These are phyloP conservation scores for Candida nemodendra DNA, from an alignment of 805 yeast species.

Conservation along the genomic window DNA sequence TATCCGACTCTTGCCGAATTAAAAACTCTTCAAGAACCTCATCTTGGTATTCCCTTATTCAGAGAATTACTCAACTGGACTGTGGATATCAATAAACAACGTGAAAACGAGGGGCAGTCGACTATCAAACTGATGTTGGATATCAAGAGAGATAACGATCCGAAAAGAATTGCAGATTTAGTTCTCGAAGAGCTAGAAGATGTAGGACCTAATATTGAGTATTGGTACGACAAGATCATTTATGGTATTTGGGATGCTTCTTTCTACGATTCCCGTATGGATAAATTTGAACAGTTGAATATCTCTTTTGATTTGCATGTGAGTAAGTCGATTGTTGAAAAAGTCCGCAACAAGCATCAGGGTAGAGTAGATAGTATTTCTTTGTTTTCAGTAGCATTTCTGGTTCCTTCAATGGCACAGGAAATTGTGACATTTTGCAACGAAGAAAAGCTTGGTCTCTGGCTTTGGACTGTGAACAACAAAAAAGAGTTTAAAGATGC, in stretches of 20 bases:
- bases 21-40: slow-evolving; percentile 32
- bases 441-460: slow-evolving; percentile 25
- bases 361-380: slow-evolving; percentile 26
- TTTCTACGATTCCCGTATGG: slow-evolving; percentile 29
- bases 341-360: slow-evolving; percentile 16
- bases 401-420: slow-evolving; percentile 18
- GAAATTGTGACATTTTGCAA: slow-evolving; percentile 17
- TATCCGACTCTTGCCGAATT: slow-evolving; percentile 28
- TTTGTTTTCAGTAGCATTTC: slow-evolving; percentile 21
- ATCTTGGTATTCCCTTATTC: slow-evolving; percentile 33
- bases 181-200: slow-evolving; percentile 25
- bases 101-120: neutral
- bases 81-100: slow-evolving; percentile 42
- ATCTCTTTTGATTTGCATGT: slow-evolving; percentile 29
- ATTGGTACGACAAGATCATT: slow-evolving; percentile 35
- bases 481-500: slow-evolving; percentile 22
- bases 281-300: slow-evolving; percentile 27
- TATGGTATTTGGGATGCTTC: slow-evolving; percentile 38
- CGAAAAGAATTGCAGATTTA: slow-evolving; percentile 24
- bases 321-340: slow-evolving; percentile 22
- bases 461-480: slow-evolving; percentile 39
- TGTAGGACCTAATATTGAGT: slow-evolving; percentile 21
- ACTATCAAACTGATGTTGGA: slow-evolving; percentile 41
- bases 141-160: slow-evolving; percentile 33
- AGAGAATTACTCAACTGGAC: slow-evolving; percentile 33